phyloP scores from a whole-genome alignment of 441 rosid genomes.

The Omphalea diandra region DNA sequence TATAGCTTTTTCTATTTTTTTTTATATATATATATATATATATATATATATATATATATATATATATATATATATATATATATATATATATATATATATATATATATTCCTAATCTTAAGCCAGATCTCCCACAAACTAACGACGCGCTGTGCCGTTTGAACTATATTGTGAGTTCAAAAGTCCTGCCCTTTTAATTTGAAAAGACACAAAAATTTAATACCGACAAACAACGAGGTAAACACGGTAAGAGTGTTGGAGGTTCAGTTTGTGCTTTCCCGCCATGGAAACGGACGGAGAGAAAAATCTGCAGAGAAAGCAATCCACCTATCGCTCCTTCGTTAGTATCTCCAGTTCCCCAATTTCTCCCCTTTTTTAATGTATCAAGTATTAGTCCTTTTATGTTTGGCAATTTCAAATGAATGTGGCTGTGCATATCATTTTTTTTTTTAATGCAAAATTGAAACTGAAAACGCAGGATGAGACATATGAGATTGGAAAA shows the following conservation, averaged over 20 bases:
- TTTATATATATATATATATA: too few species aligned
- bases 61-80: too few species aligned
- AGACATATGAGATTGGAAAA: constrained; percentile 58
- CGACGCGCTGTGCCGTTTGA: too few species aligned
- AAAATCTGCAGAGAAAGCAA: constrained; percentile 49
- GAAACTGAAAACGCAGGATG: constrained; percentile 53
- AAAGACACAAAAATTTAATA: too few species aligned
- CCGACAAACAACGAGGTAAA: too few species aligned
- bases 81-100: too few species aligned
- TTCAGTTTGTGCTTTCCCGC: constrained; percentile 49
- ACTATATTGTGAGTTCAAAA: too few species aligned
- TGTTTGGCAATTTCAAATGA: not conserved
- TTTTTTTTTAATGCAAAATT: not conserved
- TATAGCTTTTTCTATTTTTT: too few species aligned
- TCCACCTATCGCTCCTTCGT: constrained; percentile 50
- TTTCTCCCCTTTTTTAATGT: not conserved
- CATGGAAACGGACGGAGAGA: constrained; percentile 51
- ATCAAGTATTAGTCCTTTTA: not conserved
- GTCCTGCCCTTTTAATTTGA: too few species aligned
- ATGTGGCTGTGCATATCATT: not conserved
- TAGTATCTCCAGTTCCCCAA: constrained; percentile 6
- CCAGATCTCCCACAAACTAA: too few species aligned
- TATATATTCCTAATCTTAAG: too few species aligned
- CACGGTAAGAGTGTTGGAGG: not conserved
- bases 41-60: too few species aligned